Evolutionary conservation across 345 rosid species (phyloP).

Genomic region (Sisymbrium irio): DNA sequence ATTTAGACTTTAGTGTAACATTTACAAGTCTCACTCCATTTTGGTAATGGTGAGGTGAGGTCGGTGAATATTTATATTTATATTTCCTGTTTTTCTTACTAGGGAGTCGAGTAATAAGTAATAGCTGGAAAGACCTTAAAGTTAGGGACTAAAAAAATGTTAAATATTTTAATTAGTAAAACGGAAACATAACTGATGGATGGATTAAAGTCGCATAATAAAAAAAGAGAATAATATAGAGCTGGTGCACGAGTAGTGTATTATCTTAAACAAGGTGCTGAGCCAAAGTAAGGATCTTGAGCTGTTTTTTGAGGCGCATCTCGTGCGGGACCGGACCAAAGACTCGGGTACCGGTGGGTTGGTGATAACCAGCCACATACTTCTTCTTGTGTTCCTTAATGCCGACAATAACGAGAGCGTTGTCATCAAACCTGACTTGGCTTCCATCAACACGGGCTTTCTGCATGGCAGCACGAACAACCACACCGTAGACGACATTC

Average conservation of each 20-base stretch:
- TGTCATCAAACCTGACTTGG: slow-evolving; percentile 82
- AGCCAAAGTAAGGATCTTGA: slow-evolving; percentile 77
- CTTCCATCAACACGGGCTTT: slow-evolving; percentile 73
- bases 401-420: slow-evolving; percentile 67
- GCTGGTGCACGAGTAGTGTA: background rate
- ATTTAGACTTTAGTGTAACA: background rate
- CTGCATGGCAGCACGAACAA: slow-evolving; percentile 83
- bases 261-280: slow-evolving; percentile 59
- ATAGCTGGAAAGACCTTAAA: background rate
- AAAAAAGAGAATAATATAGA: background rate
- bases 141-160: background rate
- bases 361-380: slow-evolving; percentile 18
- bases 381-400: slow-evolving; percentile 34
- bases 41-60: background rate
- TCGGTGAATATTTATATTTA: too few species aligned
- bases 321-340: slow-evolving; percentile 88
- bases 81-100: background rate
- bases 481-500: slow-evolving; percentile 63
- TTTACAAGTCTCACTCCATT: background rate
- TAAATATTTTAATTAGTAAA: background rate
- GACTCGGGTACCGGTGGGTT: slow-evolving; percentile 74
- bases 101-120: background rate
- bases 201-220: background rate
- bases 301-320: slow-evolving; percentile 66
- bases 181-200: background rate